phyloP scores from a whole-genome alignment of 352 stramenopile genomes.

The Hyaloperonospora arabidopsidis region DNA sequence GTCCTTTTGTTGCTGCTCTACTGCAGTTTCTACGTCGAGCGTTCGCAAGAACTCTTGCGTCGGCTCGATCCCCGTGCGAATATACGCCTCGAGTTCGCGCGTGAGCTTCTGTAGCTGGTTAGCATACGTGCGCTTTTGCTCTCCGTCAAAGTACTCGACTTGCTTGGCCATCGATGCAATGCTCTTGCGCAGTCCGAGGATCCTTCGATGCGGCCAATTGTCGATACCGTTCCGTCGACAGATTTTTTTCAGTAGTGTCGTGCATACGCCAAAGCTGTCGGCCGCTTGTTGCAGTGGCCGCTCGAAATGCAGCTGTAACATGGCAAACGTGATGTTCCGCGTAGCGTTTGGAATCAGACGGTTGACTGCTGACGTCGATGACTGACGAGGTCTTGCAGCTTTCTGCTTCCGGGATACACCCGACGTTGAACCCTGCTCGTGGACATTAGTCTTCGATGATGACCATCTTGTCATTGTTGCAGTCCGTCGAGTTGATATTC shows the following conservation, averaged over 20 bases:
- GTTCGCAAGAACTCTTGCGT: constrained; percentile 21
- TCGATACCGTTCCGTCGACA: constrained; percentile 52
- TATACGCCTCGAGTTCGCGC: constrained; percentile 35
- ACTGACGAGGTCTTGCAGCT: constrained; percentile 1
- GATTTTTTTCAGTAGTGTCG: constrained; percentile 64
- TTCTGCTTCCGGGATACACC: constrained; percentile 2
- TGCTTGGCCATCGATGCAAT: constrained; percentile 57
- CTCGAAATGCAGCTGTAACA: constrained; percentile 55
- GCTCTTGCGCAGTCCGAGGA: constrained; percentile 46
- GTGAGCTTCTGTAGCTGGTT: constrained; percentile 39
- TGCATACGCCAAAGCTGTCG: constrained; percentile 52
- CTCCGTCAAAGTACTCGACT: constrained; percentile 53
- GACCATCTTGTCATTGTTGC: constrained; percentile 28
- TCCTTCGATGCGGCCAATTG: constrained; percentile 56
- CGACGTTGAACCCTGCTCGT: not conserved
- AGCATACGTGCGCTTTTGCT: constrained; percentile 42
- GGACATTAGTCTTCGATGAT: constrained; percentile 13
- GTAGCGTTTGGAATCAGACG: constrained; percentile 42
- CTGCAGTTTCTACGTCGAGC: constrained; percentile 14
- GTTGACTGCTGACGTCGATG: constrained; percentile 1
- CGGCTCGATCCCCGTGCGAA: constrained; percentile 38
- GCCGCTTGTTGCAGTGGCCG: constrained; percentile 44
- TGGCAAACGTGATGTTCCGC: constrained; percentile 42
- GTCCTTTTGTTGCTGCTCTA: not conserved
- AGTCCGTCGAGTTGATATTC: constrained; percentile 22